Evolutionary conservation across 495 filamentous ascomycete species (phyloP).

Genomic region (Oidiodendron maius): DNA sequence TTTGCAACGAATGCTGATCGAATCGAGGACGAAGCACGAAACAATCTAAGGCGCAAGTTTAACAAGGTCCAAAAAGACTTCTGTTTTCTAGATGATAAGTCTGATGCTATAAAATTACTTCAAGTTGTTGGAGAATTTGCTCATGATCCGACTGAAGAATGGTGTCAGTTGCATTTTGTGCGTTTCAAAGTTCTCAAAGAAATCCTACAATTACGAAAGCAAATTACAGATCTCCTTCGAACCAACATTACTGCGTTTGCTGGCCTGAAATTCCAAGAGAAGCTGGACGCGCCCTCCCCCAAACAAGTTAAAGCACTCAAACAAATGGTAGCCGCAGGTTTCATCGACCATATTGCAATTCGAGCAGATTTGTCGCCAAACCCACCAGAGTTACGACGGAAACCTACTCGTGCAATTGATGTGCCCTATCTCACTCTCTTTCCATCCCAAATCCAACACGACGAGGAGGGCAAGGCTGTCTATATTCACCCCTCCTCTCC

Average conservation of each 20-base stretch:
- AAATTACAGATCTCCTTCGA: conserved; percentile 74
- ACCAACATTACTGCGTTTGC: conserved; percentile 67
- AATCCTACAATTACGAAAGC: conserved; percentile 71
- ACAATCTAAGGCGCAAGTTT: conserved; percentile 62
- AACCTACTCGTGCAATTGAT: conserved; percentile 76
- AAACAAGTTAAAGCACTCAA: conserved; percentile 77
- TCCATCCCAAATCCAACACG: conserved; percentile 47
- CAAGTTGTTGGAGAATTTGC: conserved; percentile 84
- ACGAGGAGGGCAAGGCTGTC: conserved; percentile 30
- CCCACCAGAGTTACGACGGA: conserved; percentile 63
- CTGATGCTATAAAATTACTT: conserved; percentile 86
- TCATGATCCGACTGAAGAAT: conserved; percentile 55
- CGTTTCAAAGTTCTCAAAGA: conserved; percentile 81
- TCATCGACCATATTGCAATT: conserved; percentile 93
- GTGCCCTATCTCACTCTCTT: conserved; percentile 88
- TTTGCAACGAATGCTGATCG: conserved; percentile 62
- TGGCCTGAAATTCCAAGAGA: conserved; percentile 46
- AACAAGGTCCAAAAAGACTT: conserved; percentile 71
- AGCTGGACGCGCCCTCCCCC: conserved; percentile 61
- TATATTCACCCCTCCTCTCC: conserved; percentile 57
- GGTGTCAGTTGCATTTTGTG: conserved; percentile 78
- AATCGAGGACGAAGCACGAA: conserved; percentile 59
- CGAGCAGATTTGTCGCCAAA: conserved; percentile 77
- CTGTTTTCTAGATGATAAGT: conserved; percentile 71
- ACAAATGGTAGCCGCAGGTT: conserved; percentile 86